Percentiles rank a stretch among this genome's conserved stretches.
Evolutionary conservation across 495 filamentous ascomycete genomes (phyloP).

Genomic region (Aspergillus incahuasiensis): DNA sequence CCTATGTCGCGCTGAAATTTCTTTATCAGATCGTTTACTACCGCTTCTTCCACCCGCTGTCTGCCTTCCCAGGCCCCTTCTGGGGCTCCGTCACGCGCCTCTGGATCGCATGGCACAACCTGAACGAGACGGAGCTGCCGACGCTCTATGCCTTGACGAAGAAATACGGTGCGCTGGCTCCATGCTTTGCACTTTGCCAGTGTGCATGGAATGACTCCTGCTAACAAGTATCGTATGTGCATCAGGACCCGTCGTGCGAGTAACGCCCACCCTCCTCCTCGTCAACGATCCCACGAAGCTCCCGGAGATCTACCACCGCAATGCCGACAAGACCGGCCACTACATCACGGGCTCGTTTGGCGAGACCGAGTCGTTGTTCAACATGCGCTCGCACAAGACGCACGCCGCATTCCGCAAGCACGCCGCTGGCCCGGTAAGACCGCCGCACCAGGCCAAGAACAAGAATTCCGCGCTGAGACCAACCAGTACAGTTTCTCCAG

Average conservation of each 20-base stretch:
- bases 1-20: conserved; percentile 26
- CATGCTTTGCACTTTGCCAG: not conserved
- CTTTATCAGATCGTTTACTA: conserved; percentile 43
- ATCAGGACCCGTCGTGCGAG: conserved; percentile 42
- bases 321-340: conserved; percentile 51
- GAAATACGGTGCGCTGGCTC: conserved; percentile 44
- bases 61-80: conserved; percentile 50
- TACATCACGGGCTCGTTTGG: conserved; percentile 50
- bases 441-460: no score
- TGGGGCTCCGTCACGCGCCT: conserved; percentile 48
- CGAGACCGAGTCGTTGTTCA: conserved; percentile 44
- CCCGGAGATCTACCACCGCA: conserved; percentile 50
- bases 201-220: not conserved
- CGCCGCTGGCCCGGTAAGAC: conserved; percentile 36
- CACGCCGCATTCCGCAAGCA: conserved; percentile 45
- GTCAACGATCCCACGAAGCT: conserved; percentile 44
- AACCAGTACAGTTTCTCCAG: conserved; percentile 49
- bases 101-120: conserved; percentile 46
- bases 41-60: conserved; percentile 49
- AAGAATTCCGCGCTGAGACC: conserved; percentile 4
- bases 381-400: conserved; percentile 44
- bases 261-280: conserved; percentile 42
- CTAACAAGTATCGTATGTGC: not conserved
- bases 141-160: conserved; percentile 37
- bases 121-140: conserved; percentile 38